These are phyloP conservation scores for Apodospora peruviana DNA, from an alignment of 495 filamentous ascomycete genomes.

Conservation along the genomic window DNA sequence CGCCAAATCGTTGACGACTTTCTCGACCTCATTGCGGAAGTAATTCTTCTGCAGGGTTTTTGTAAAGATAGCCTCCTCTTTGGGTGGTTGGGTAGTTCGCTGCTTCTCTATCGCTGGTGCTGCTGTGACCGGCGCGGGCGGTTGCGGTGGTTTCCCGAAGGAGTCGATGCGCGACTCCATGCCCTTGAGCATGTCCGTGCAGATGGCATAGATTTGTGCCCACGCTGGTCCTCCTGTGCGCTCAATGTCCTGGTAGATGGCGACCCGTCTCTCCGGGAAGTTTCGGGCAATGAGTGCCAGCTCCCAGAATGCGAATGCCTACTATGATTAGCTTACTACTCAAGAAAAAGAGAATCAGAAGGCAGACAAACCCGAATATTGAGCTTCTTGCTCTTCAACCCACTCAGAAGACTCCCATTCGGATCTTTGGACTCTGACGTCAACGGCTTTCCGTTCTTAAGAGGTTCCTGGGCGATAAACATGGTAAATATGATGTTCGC, in stretches of 20 bases:
- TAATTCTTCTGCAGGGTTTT: constrained; percentile 40
- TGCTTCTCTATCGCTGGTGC: constrained; percentile 23
- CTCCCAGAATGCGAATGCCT: constrained; percentile 89
- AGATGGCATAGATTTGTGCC: constrained; percentile 67
- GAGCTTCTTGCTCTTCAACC: constrained; percentile 69
- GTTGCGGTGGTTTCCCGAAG: constrained; percentile 45
- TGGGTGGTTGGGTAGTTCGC: constrained; percentile 41
- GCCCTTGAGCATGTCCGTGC: constrained; percentile 58
- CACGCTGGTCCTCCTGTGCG: constrained; percentile 72
- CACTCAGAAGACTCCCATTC: constrained; percentile 81
- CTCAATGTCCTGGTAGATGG: constrained; percentile 85
- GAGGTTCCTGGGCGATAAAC: constrained; percentile 71
- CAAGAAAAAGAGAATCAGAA: not conserved
- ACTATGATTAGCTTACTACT: constrained; percentile 18
- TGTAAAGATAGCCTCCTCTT: constrained; percentile 55
- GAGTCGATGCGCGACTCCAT: constrained; percentile 60
- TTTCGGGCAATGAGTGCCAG: constrained; percentile 70
- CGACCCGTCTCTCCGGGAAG: constrained; percentile 65
- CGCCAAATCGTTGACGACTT: constrained; percentile 48
- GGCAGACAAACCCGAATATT: constrained; percentile 47
- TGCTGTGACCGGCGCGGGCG: constrained; percentile 18
- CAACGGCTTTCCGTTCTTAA: constrained; percentile 78
- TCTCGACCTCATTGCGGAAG: constrained; percentile 45
- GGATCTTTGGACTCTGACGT: constrained; percentile 82
- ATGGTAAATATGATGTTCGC: constrained; percentile 70